Conservation (phyloP, 2,329 filamentous ascomycete species). For the Mycosphaerella sp. region DNA sequence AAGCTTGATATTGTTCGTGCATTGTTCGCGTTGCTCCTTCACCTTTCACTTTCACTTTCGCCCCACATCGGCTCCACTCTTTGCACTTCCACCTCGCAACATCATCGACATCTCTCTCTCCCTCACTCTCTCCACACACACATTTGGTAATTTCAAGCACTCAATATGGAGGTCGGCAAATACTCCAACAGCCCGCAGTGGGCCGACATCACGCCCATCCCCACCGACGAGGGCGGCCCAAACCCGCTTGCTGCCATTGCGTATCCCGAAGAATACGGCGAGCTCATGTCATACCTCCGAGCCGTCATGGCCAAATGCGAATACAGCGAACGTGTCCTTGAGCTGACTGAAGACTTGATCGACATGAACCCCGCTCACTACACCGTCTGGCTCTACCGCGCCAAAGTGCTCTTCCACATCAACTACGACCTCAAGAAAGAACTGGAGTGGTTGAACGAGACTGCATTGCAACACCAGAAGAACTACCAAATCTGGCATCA, state of each 20-base stretch:
- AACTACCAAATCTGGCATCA: slow-evolving; percentile 97
- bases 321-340: slow-evolving; percentile 68
- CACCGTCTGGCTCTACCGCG: slow-evolving; percentile 96
- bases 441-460: slow-evolving; percentile 76
- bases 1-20: slow-evolving; percentile 18
- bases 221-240: slow-evolving; percentile 69
- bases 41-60: background rate
- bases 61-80: slow-evolving; percentile 11
- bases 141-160: too few species aligned
- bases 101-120: slow-evolving; percentile 1
- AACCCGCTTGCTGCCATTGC: slow-evolving; percentile 85
- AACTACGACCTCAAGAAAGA: slow-evolving; percentile 62
- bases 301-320: slow-evolving; percentile 89
- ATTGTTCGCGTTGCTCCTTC: slow-evolving; percentile 11
- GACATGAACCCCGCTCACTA: slow-evolving; percentile 93
- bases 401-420: slow-evolving; percentile 66
- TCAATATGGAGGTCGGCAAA: slow-evolving; percentile 31
- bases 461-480: slow-evolving; percentile 79
- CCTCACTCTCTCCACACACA: background rate
- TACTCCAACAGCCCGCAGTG: slow-evolving; percentile 67
- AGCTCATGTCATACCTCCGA: slow-evolving; percentile 88
- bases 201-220: slow-evolving; percentile 78
- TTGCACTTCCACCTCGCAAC: background rate
- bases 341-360: slow-evolving; percentile 84
- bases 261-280: slow-evolving; percentile 82